A percentile compares a stretch with the other conserved stretches of the same genome.
These are phyloP conservation scores for Triticum monococcum DNA, from an alignment of 176 grass and related monocot species.

Conservation along the genomic window DNA sequence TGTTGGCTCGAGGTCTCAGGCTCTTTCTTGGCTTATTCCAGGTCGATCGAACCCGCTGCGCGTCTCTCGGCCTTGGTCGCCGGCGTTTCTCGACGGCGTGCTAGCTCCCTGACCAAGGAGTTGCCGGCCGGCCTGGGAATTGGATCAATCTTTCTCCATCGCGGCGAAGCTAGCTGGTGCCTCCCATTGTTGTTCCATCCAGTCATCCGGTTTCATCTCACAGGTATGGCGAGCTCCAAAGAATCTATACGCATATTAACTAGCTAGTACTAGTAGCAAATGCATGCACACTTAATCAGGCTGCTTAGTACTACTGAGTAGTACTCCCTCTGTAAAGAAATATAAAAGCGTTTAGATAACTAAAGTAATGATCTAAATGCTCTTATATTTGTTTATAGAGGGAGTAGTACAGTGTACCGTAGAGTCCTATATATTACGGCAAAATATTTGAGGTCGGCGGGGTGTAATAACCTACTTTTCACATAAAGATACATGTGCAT, in stretches of 20 bases:
- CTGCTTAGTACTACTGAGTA: not conserved
- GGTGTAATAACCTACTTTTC: not conserved
- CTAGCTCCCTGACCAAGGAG: not conserved
- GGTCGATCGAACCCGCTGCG: not conserved
- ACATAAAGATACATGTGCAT: not conserved
- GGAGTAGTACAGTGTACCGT: too few relatives aligned
- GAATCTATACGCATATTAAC: not conserved
- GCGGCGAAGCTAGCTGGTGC: not conserved
- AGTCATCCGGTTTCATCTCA: constrained; percentile 15
- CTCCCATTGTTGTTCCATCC: not conserved
- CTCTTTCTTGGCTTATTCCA: not conserved
- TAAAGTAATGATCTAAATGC: too few relatives aligned
- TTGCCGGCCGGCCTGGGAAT: not conserved
- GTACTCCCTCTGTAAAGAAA: too few relatives aligned
- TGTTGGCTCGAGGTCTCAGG: not conserved
- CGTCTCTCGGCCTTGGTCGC: not conserved
- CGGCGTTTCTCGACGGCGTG: not conserved
- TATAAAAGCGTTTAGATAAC: too few relatives aligned
- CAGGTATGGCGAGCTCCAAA: constrained; percentile 28
- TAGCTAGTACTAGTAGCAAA: too few relatives aligned
- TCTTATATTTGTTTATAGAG: too few relatives aligned
- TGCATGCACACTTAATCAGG: constrained; percentile 2
- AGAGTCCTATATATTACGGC: not conserved
- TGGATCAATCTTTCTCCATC: not conserved
- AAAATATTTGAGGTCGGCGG: not conserved